A percentile compares a stretch with the other conserved stretches of the same genome.
phyloP scores from a whole-genome alignment of 2,329 filamentous ascomycete genomes.

The Thermothelomyces thermophilus region DNA sequence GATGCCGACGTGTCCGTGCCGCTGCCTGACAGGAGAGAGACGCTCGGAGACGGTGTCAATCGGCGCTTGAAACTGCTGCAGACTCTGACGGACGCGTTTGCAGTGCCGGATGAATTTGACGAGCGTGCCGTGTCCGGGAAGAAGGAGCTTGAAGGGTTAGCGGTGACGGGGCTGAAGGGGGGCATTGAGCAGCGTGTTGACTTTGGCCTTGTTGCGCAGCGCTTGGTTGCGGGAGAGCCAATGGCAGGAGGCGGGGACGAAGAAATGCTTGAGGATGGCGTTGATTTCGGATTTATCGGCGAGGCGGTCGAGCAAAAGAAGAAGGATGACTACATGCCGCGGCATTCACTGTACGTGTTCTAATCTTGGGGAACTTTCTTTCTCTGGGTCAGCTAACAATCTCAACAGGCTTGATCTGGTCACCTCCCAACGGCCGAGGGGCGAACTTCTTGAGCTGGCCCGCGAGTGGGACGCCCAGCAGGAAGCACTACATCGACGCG shows the following conservation, averaged over 20 bases:
- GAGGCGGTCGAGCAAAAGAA: constrained; percentile 14
- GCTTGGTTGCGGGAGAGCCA: background rate
- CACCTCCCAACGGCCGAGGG: background rate
- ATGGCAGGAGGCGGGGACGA: background rate
- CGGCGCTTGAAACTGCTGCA: constrained; percentile 15
- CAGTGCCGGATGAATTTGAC: constrained; percentile 37
- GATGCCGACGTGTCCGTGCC: constrained; percentile 5
- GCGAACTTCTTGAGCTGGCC: constrained; percentile 15
- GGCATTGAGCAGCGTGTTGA: constrained; percentile 4
- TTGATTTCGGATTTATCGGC: constrained; percentile 10
- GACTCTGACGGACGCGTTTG: constrained; percentile 26
- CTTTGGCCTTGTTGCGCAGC: constrained; percentile 10
- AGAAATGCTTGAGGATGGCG: background rate
- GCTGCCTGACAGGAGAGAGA: constrained; percentile 11
- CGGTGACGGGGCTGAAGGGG: background rate
- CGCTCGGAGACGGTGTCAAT: background rate
- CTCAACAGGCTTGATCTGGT: constrained; percentile 16
- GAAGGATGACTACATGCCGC: constrained; percentile 20
- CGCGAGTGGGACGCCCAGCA: constrained; percentile 18
- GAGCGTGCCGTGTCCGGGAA: constrained; percentile 20
- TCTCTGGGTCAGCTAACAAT: background rate
- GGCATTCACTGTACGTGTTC: constrained; percentile 18
- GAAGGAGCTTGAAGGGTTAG: background rate
- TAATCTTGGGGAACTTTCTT: background rate
- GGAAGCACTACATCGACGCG: constrained; percentile 10